Percentiles rank a stretch among this genome's conserved stretches.
These are phyloP conservation scores for Amniculicola lignicola DNA, from an alignment of 495 filamentous ascomycete species.

Conservation along the genomic window DNA sequence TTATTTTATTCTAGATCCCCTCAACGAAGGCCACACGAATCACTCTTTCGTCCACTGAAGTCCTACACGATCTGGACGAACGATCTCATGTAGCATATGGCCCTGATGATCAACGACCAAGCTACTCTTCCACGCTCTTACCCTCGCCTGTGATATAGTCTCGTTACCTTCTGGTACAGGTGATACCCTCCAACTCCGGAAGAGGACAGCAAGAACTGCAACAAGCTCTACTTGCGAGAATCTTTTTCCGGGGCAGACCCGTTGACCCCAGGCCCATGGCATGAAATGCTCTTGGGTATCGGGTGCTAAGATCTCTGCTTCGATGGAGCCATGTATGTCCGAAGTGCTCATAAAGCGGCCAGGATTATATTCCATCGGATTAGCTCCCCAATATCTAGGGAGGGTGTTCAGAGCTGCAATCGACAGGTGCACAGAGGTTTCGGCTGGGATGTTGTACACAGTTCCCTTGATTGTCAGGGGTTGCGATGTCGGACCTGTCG, in stretches of 20 bases:
- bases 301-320: constrained; percentile 1
- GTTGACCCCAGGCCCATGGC: constrained; percentile 7
- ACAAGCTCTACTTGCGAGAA: constrained; percentile 27
- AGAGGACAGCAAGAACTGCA: constrained; percentile 3
- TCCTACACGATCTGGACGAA: constrained; percentile 12
- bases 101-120: constrained; percentile 12
- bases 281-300: constrained; percentile 1
- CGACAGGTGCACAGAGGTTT: background rate
- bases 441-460: background rate
- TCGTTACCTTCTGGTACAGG: constrained; percentile 13
- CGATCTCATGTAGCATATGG: constrained; percentile 30
- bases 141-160: constrained; percentile 14
- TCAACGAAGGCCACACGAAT: no score
- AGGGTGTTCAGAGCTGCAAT: constrained; percentile 15
- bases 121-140: constrained; percentile 10
- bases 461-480: background rate
- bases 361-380: constrained; percentile 14
- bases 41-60: no score
- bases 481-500: background rate
- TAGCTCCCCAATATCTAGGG: constrained; percentile 23
- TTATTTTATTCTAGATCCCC: no score
- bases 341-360: constrained; percentile 2
- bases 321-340: background rate
- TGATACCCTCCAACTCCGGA: constrained; percentile 10
- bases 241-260: constrained; percentile 21